Conservation (phyloP, 1,139 yeast species). For the Keqinozyma sinolaborantium region DNA sequence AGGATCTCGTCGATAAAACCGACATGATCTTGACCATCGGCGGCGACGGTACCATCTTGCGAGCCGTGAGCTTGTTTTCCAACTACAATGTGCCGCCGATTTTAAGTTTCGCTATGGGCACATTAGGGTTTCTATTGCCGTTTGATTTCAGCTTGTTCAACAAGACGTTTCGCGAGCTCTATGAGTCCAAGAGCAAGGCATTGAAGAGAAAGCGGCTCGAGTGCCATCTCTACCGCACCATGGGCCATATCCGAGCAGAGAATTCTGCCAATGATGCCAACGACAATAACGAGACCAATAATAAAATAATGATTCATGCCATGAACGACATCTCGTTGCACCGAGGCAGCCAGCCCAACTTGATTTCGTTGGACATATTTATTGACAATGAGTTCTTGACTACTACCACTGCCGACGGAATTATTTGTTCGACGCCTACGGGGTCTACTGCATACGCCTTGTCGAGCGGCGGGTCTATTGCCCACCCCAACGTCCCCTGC, state of each 20-base stretch:
- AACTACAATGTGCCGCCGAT: constrained; percentile 82
- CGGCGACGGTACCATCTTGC: constrained; percentile 91
- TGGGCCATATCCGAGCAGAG: constrained; percentile 24
- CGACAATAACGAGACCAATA: constrained; percentile 3
- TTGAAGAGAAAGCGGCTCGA: constrained; percentile 74
- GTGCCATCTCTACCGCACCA: constrained; percentile 49
- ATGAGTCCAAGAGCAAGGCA: constrained; percentile 65
- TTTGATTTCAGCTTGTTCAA: constrained; percentile 66
- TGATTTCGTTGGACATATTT: constrained; percentile 75
- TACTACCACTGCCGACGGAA: constrained; percentile 89
- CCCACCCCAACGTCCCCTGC: constrained; percentile 84
- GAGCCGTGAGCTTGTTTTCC: constrained; percentile 65
- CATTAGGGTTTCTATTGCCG: constrained; percentile 86
- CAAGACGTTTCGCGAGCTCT: constrained; percentile 63
- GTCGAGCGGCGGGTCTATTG: constrained; percentile 89
- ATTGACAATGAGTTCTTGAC: constrained; percentile 83
- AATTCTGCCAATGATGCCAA: constrained; percentile 1
- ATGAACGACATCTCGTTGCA: constrained; percentile 90
- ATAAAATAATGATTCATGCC: constrained; percentile 52
- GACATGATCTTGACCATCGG: constrained; percentile 85
- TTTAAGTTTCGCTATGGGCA: constrained; percentile 84
- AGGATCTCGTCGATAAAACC: constrained; percentile 52
- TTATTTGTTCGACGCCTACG: constrained; percentile 83
- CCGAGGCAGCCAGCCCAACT: constrained; percentile 84
- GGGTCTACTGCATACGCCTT: constrained; percentile 94